Evolutionary conservation across 192 early-diverging fungal genomes (phyloP).

Genomic region (Coemansia sp.): DNA sequence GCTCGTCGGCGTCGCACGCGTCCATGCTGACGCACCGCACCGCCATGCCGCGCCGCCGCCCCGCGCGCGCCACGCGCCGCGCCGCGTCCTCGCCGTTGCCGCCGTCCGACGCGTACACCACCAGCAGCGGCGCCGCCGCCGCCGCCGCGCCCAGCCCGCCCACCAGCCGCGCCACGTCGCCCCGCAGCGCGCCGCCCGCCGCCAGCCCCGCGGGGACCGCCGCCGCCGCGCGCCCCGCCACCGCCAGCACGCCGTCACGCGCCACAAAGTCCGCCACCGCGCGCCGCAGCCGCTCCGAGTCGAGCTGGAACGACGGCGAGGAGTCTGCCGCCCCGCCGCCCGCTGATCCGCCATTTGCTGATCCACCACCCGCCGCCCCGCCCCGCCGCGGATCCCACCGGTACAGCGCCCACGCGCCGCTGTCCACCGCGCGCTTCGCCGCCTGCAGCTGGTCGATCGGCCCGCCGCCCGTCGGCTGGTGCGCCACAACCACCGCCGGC

Average conservation of each 20-base stretch:
- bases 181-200: conserved; percentile 58
- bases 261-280: conserved; percentile 78
- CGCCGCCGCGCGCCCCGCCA: conserved; percentile 63
- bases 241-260: conserved; percentile 78
- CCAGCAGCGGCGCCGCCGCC: conserved; percentile 73
- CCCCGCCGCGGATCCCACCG: conserved; percentile 81
- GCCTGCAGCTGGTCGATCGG: conserved; percentile 79
- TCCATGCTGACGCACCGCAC: conserved; percentile 78
- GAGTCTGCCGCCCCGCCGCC: no score
- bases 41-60: conserved; percentile 77
- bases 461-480: conserved; percentile 63
- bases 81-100: conserved; percentile 82
- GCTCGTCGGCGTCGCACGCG: conserved; percentile 73
- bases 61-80: conserved; percentile 77
- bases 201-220: no score
- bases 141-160: conserved; percentile 63
- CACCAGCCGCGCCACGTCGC: conserved; percentile 65
- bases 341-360: no score
- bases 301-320: conserved; percentile 54
- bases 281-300: conserved; percentile 61
- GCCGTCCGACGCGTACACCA: conserved; percentile 88
- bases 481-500: conserved; percentile 84
- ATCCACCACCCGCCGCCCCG: no score
- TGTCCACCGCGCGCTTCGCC: conserved; percentile 85
- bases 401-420: conserved; percentile 90